These are phyloP conservation scores for Paulownia fortunei DNA, from an alignment of 257 asterid species.

Conservation along the genomic window DNA sequence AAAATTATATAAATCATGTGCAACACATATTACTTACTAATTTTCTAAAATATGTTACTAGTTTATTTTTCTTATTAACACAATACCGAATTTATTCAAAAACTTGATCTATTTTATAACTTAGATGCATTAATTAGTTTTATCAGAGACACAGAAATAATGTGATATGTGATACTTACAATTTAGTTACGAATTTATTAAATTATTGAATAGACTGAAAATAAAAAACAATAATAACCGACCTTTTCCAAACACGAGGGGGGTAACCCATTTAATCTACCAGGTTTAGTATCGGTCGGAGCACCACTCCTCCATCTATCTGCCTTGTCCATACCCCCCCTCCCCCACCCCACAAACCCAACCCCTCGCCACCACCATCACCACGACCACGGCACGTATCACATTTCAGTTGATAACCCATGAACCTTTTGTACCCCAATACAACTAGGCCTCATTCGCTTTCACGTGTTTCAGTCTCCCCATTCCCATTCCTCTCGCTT, in stretches of 20 bases:
- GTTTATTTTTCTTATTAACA: no score
- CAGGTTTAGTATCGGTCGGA: background rate
- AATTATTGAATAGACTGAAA: no score
- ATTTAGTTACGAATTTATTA: no score
- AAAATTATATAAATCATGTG: no score
- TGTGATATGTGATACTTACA: no score
- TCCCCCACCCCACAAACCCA: background rate
- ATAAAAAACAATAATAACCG: no score
- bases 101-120: no score
- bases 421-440: slow-evolving; percentile 41
- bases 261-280: background rate
- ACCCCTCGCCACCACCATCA: background rate
- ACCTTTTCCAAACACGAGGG: background rate
- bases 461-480: slow-evolving; percentile 29
- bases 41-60: no score
- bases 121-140: no score
- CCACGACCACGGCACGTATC: background rate
- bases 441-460: slow-evolving; percentile 23
- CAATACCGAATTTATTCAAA: no score
- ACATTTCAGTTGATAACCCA: slow-evolving; percentile 23
- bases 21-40: no score
- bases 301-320: background rate
- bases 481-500: slow-evolving; percentile 24
- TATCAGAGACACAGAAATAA: no score
- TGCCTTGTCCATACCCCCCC: background rate